Conservation (phyloP, 768 basidiomycete genomes). For the Lyophyllum semitale region DNA sequence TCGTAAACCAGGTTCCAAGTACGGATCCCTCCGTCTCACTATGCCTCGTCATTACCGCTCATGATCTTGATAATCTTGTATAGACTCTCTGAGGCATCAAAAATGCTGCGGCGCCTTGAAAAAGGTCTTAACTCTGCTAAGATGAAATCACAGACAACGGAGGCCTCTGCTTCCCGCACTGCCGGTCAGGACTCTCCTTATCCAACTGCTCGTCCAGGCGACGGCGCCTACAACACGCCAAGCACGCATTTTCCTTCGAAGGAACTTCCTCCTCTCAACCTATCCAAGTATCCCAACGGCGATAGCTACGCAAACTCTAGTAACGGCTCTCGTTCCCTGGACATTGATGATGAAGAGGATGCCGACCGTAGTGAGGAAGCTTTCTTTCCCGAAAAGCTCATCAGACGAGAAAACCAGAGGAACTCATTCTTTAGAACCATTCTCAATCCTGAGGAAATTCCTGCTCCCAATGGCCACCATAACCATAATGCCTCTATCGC, state of each 20-base stretch:
- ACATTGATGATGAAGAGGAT: conserved; percentile 66
- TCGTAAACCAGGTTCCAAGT: conserved; percentile 91
- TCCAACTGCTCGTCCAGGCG: conserved; percentile 28
- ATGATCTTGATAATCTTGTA: conserved; percentile 4
- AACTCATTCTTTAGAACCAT: conserved; percentile 85
- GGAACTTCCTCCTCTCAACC: conserved; percentile 51
- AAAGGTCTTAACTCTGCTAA: conserved; percentile 80
- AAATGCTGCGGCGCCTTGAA: conserved; percentile 85
- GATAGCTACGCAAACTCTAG: conserved; percentile 38
- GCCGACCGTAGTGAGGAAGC: conserved; percentile 60
- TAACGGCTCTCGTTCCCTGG: conserved; percentile 39
- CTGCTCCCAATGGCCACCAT: conserved; percentile 31
- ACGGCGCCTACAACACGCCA: conserved; percentile 33
- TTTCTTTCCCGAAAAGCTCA: conserved; percentile 75
- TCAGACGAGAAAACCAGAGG: conserved; percentile 67
- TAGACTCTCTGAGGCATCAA: conserved; percentile 86
- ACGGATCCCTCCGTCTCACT: conserved; percentile 21
- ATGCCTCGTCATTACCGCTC: conserved; percentile 10
- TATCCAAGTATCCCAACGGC: conserved; percentile 34
- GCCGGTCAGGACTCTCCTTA: conserved; percentile 31
- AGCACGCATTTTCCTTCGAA: conserved; percentile 42
- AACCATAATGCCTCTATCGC: conserved; percentile 40
- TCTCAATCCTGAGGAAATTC: conserved; percentile 67
- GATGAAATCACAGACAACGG: conserved; percentile 59
- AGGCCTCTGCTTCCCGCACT: conserved; percentile 32